These are phyloP conservation scores for Boeremia exigua DNA, from an alignment of 2,329 filamentous ascomycete genomes.

Conservation along the genomic window DNA sequence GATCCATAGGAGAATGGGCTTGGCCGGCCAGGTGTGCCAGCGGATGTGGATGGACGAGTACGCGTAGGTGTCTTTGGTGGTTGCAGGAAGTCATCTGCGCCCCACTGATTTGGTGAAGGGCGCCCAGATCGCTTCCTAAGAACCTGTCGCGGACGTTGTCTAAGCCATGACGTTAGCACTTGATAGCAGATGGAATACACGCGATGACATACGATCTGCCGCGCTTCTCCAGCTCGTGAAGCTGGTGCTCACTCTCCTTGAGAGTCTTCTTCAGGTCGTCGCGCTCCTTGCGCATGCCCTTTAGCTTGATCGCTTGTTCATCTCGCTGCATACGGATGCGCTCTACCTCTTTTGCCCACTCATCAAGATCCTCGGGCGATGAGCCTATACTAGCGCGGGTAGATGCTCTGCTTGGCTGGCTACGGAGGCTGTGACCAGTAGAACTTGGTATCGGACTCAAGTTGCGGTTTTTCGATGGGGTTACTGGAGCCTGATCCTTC, in stretches of 20 bases:
- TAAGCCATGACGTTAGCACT: not conserved
- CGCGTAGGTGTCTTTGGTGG: slow-evolving; percentile 16
- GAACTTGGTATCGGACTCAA: slow-evolving; percentile 16
- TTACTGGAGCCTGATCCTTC: slow-evolving; percentile 18
- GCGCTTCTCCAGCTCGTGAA: slow-evolving; percentile 37
- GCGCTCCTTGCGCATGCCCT: slow-evolving; percentile 39
- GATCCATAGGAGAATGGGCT: slow-evolving; percentile 20
- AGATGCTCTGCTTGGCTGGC: slow-evolving; percentile 24
- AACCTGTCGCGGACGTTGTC: slow-evolving; percentile 24
- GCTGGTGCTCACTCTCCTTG: slow-evolving; percentile 40
- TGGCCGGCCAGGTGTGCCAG: slow-evolving; percentile 6
- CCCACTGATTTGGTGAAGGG: slow-evolving; percentile 11
- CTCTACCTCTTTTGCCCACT: slow-evolving; percentile 45
- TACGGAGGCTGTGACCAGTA: slow-evolving; percentile 18
- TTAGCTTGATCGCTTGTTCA: slow-evolving; percentile 42
- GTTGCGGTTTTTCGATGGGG: slow-evolving; percentile 13
- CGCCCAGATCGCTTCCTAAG: slow-evolving; percentile 22
- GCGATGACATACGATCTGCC: slow-evolving; percentile 9
- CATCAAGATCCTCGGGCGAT: slow-evolving; percentile 28
- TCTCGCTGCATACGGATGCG: slow-evolving; percentile 42
- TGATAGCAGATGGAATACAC: not conserved
- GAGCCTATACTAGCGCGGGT: slow-evolving; percentile 29
- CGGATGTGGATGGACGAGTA: slow-evolving; percentile 17
- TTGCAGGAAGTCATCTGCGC: slow-evolving; percentile 7
- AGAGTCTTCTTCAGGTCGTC: slow-evolving; percentile 39